A percentile compares a stretch with the other conserved stretches of the same genome.
phyloP scores from a whole-genome alignment of 345 rosid genomes.

The Isatis tinctoria region DNA sequence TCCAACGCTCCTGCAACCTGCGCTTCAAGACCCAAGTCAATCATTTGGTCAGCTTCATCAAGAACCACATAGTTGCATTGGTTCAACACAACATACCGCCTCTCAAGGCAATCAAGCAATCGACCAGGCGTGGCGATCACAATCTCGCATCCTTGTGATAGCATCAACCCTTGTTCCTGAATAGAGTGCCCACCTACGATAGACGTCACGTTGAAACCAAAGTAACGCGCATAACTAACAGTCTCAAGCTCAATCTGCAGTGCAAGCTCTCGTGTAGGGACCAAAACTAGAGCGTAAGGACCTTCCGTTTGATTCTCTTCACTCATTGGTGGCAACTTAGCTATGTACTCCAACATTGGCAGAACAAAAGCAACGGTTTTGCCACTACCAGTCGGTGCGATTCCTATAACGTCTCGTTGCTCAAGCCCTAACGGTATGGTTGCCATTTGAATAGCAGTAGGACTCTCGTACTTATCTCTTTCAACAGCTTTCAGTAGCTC shows the following conservation, averaged over 20 bases:
- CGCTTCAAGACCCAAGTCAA: slow-evolving; percentile 91
- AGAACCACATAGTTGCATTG: slow-evolving; percentile 94
- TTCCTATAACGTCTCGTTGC: slow-evolving; percentile 90
- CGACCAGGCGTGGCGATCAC: slow-evolving; percentile 93
- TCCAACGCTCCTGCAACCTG: slow-evolving; percentile 85
- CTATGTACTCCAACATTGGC: slow-evolving; percentile 86
- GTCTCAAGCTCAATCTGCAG: slow-evolving; percentile 95
- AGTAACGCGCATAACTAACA: slow-evolving; percentile 72
- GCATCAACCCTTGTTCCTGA: slow-evolving; percentile 81
- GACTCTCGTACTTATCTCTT: slow-evolving; percentile 79
- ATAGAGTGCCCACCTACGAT: slow-evolving; percentile 90
- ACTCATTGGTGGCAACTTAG: slow-evolving; percentile 70
- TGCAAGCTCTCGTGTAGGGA: slow-evolving; percentile 85
- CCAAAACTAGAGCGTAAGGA: slow-evolving; percentile 92
- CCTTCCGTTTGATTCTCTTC: slow-evolving; percentile 91
- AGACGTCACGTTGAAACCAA: slow-evolving; percentile 71
- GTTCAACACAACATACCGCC: slow-evolving; percentile 82
- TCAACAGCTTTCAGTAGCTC: slow-evolving; percentile 83
- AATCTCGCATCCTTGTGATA: slow-evolving; percentile 91
- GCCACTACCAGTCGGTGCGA: slow-evolving; percentile 93
- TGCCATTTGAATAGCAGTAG: slow-evolving; percentile 90
- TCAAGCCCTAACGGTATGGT: slow-evolving; percentile 84
- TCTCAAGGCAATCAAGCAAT: slow-evolving; percentile 80
- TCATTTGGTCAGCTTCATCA: slow-evolving; percentile 96
- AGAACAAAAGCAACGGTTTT: slow-evolving; percentile 92